Evolutionary conservation across 2,329 filamentous ascomycete genomes (phyloP), one percentile per base, ranked within the genome.

Genomic region (Neonectria faginata): DNA sequence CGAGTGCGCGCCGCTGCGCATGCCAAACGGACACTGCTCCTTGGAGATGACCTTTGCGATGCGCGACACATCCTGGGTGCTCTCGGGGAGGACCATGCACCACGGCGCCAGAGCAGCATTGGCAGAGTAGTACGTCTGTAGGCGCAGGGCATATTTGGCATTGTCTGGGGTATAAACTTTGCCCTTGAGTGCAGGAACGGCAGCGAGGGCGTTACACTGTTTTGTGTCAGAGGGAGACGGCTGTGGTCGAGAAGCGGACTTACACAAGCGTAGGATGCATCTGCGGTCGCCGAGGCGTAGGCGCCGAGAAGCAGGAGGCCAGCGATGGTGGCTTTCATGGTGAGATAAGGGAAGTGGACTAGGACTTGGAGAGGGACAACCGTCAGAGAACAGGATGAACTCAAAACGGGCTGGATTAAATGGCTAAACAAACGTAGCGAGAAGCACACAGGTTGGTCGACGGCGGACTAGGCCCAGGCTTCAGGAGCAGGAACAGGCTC

Each of bases 1-100:
- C 16, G 76, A 71, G 58, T 79, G 78, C 10, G 75, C 77, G 27
- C 75, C 77, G 45, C 73, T 73, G 12, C 75, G 74, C 33, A 77
- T 72, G 8, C 76, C 75, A 59, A 77, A 77, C 3, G 74, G 68
- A 47, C 75, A 76, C 7, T 69, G 39, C 27, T 71, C 60, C 22
- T 57, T 25, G 18, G 54, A 63, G 50, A 76, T 55, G 18, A 71
- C 53, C 52, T 65, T 62, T 8, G 69, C 70, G 27, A 75, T 65
- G 16, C 51, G 60, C 3, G 72, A 70, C 41, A 76, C 75, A 39
- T 76, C 71, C 20, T 65, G 25, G 5, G 72, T 65, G 16, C 61
- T 67, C 29, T 66, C 55, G 8, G 75, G 76, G 16, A 74, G 53
- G 3, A 76, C 71, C 67, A 78, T 72, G 65, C 73, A 73, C 74